Evolutionary conservation across 345 rosid genomes (phyloP), one percentile per base, ranked within the genome.

Genomic region (Brassica incana): DNA sequence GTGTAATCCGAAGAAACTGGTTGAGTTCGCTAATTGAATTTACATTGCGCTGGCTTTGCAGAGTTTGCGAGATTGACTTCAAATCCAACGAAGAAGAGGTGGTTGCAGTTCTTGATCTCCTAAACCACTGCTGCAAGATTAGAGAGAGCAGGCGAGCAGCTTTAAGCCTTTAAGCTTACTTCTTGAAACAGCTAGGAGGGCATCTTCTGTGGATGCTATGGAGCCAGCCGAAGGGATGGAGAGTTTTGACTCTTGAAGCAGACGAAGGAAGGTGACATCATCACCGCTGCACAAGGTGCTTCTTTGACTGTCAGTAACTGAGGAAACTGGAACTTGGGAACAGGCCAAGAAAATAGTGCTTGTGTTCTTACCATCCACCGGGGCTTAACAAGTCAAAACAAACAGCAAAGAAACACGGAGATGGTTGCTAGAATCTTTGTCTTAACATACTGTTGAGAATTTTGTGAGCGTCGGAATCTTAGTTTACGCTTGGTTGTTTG

Each of bases 381-480:
- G 97, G 93, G 50, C 84, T 84, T 74, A 95, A 91, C 80, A 93
- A 93, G 82, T 95, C 99, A 20, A 95, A 36, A 88, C 86, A 95
- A 95, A 79, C 99, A 93, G 77, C 99, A 90, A 82, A 88, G 98
- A 87, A 93, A 95, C 85, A 88, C 99, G 10, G 99, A 95, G 87
- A 93, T 91, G 98, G 99, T 95, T 73, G 99, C 99, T 29, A 88
- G 98, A 85, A 95, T 95, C 74, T 87, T 95, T 83, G 97, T 98
- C 82, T 85, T 95, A 80, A 95, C 99, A 67, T 95, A 23, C 25
- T 23, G 25, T 23, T 23, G 25, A 23, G 25, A 23, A 23, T 23
- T 23, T 0, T 23, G 25, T 23, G 25, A 23, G 25, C 1, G 25
- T 23, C 25, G 25, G 25, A 23, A 23, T 23, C 25, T 23, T 23